phyloP scores from a whole-genome alignment of 805 yeast species.

The Candida verbasci region DNA sequence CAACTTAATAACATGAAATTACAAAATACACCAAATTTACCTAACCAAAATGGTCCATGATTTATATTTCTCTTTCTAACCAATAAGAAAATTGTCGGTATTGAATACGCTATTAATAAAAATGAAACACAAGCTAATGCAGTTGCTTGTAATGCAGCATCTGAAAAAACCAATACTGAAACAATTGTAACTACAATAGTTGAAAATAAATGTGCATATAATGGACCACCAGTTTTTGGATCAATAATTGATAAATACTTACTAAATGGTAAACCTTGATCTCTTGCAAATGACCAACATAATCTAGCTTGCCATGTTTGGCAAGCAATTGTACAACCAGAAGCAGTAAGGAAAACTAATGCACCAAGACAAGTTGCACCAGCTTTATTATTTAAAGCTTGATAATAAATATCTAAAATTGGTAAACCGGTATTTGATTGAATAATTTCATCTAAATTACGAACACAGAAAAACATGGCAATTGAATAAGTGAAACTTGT shows the following conservation, averaged over 20 bases:
- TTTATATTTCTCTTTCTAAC: slow-evolving; percentile 34
- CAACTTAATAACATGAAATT: slow-evolving; percentile 30
- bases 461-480: slow-evolving; percentile 37
- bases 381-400: slow-evolving; percentile 28
- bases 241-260: slow-evolving; percentile 33
- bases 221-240: slow-evolving; percentile 35
- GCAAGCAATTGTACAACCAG: slow-evolving; percentile 35
- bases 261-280: slow-evolving; percentile 40
- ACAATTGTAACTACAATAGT: slow-evolving; percentile 22
- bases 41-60: slow-evolving; percentile 41
- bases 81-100: slow-evolving; percentile 31
- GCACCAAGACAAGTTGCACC: slow-evolving; percentile 36
- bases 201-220: slow-evolving; percentile 37
- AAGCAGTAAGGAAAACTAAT: slow-evolving; percentile 31
- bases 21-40: slow-evolving; percentile 30
- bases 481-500: slow-evolving; percentile 37
- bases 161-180: slow-evolving; percentile 27
- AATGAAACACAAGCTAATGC: slow-evolving; percentile 32
- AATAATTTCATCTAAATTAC: slow-evolving; percentile 26
- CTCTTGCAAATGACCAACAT: slow-evolving; percentile 42
- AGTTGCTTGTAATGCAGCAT: slow-evolving; percentile 38
- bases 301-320: slow-evolving; percentile 43
- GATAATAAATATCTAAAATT: slow-evolving; percentile 37
- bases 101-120: slow-evolving; percentile 31
- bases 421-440: slow-evolving; percentile 33